These are phyloP conservation scores for Stipa capillata DNA, from an alignment of 176 grass and related monocot species.

Conservation along the genomic window DNA sequence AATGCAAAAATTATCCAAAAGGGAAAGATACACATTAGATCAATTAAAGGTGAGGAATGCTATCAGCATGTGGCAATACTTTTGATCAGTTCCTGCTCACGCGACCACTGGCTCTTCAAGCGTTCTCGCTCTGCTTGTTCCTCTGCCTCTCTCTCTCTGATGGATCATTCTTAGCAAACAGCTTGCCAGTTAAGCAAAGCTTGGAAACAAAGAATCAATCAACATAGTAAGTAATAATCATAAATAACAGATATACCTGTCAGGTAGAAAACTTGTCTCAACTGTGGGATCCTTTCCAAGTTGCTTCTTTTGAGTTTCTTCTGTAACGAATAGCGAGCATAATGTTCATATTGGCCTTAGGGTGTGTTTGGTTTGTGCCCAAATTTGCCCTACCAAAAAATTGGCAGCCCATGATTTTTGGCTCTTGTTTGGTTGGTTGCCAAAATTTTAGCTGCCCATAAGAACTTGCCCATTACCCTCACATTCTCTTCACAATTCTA, in stretches of 20 bases:
- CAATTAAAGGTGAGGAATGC: background rate
- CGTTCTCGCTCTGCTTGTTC: slow-evolving; percentile 81
- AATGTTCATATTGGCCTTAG: slow-evolving; percentile 7
- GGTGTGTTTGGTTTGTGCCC: too few relatives aligned
- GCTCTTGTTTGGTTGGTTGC: too few relatives aligned
- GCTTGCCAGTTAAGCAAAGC: slow-evolving; percentile 55
- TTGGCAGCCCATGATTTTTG: too few relatives aligned
- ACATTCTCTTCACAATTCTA: too few relatives aligned
- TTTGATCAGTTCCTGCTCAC: slow-evolving; percentile 95
- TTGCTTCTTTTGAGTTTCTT: slow-evolving; percentile 57
- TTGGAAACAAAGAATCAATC: slow-evolving; percentile 13
- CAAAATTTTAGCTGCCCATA: too few relatives aligned
- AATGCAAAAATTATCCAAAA: slow-evolving; percentile 11
- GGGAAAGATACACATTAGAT: background rate
- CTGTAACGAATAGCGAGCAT: slow-evolving; percentile 29
- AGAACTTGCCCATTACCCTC: too few relatives aligned
- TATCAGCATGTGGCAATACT: slow-evolving; percentile 45
- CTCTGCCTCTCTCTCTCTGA: slow-evolving; percentile 96
- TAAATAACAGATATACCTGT: slow-evolving; percentile 65
- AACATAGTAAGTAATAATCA: slow-evolving; percentile 16
- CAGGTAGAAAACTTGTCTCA: slow-evolving; percentile 94
- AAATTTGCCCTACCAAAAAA: too few relatives aligned
- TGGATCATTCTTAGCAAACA: slow-evolving; percentile 87
- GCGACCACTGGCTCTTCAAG: slow-evolving; percentile 75
- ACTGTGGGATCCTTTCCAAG: slow-evolving; percentile 91